These are phyloP conservation scores for Exophiala spinifera DNA, from an alignment of 2,329 filamentous ascomycete genomes.

Conservation along the genomic window DNA sequence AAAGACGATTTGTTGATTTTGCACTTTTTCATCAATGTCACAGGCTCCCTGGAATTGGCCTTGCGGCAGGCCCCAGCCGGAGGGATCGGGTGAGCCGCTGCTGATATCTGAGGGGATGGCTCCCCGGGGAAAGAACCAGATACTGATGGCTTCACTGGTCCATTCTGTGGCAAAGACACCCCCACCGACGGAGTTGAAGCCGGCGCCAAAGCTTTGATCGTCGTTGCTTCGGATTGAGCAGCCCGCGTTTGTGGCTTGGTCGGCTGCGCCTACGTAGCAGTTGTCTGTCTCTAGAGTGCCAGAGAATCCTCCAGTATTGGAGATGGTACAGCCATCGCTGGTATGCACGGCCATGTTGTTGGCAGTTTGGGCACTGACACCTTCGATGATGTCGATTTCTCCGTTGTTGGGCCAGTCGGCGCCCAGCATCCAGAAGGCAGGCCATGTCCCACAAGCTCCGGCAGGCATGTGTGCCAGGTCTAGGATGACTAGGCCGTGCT, in stretches of 20 bases:
- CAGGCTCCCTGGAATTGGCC: conserved; percentile 70
- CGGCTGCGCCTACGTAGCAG: conserved; percentile 54
- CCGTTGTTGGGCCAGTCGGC: conserved; percentile 61
- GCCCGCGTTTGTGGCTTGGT: conserved; percentile 51
- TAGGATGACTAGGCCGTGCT: conserved; percentile 65
- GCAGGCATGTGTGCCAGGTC: conserved; percentile 73
- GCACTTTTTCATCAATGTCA: conserved; percentile 68
- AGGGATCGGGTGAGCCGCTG: conserved; percentile 60
- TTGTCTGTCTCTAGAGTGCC: conserved; percentile 51
- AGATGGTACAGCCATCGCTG: conserved; percentile 56
- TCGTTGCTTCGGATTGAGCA: conserved; percentile 57
- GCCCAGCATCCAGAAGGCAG: conserved; percentile 58
- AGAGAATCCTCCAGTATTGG: conserved; percentile 44
- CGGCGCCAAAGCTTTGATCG: conserved; percentile 59
- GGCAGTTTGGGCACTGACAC: conserved; percentile 60
- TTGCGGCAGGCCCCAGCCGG: conserved; percentile 63
- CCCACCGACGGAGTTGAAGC: conserved; percentile 67
- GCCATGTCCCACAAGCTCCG: conserved; percentile 72
- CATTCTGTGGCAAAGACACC: conserved; percentile 76
- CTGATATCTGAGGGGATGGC: conserved; percentile 63
- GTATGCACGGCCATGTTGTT: conserved; percentile 70
- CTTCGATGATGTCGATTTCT: conserved; percentile 72
- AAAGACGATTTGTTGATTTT: conserved; percentile 71
- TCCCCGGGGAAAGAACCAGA: conserved; percentile 77
- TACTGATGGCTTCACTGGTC: conserved; percentile 66